Conservation (phyloP, 2,329 filamentous ascomycete genomes). For the Colletotrichum trifolii region DNA sequence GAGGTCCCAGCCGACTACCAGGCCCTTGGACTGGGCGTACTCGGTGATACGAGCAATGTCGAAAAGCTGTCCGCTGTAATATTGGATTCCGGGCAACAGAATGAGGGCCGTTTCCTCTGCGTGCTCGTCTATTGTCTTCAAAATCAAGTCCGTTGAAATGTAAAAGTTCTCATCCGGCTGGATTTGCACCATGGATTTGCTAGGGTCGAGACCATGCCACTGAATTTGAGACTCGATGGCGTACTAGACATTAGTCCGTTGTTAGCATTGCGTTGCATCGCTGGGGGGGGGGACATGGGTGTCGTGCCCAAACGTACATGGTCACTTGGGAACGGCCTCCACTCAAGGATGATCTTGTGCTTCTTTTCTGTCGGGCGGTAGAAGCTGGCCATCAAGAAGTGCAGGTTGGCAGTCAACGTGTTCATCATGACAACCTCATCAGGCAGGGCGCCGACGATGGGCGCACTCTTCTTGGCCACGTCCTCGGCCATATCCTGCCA, state of each 20-base stretch:
- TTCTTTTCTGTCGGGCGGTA: conserved; percentile 73
- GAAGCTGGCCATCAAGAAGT: conserved; percentile 86
- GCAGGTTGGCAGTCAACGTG: conserved; percentile 83
- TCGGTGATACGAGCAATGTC: conserved; percentile 78
- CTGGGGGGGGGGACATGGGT: too few species aligned
- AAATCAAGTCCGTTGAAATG: conserved; percentile 72
- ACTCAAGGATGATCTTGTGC: conserved; percentile 89
- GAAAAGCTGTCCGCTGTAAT: conserved; percentile 83
- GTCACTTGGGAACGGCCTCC: conserved; percentile 90
- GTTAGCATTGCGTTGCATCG: background rate
- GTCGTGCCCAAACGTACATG: conserved; percentile 61
- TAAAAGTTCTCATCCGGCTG: conserved; percentile 70
- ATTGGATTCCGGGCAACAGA: conserved; percentile 82
- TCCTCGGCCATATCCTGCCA: conserved; percentile 86
- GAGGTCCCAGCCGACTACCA: conserved; percentile 80
- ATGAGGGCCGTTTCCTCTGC: conserved; percentile 74
- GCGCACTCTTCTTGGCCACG: conserved; percentile 75
- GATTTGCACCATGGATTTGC: conserved; percentile 78
- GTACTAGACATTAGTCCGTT: conserved; percentile 62
- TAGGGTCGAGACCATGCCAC: conserved; percentile 75
- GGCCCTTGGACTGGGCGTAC: conserved; percentile 73
- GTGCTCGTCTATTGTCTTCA: conserved; percentile 75
- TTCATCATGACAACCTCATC: conserved; percentile 90
- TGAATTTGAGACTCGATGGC: conserved; percentile 84
- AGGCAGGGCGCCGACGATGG: conserved; percentile 78